Evolutionary conservation across 148 eudicot genomes (phyloP), one percentile per base, ranked within the genome.

Genomic region (Rhododendron ovatum): DNA sequence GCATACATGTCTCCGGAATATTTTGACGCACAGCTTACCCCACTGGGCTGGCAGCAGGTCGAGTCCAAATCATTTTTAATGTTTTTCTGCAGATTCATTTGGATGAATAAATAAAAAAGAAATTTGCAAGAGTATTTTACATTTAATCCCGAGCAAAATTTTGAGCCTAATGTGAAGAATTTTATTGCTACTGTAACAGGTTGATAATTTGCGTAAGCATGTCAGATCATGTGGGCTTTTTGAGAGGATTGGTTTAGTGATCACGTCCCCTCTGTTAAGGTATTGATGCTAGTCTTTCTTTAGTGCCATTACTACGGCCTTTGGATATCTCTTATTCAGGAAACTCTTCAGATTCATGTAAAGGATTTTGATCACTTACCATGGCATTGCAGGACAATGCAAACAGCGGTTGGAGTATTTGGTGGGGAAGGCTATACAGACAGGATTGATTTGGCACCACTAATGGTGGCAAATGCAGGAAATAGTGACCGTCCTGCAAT

Each of bases 21-120:
- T 91, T 94, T 95, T 91, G 99, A 97, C 88, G 98, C 99, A 57
- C 91, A 94, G 57, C 93, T 97, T 86, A 95, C 98, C 78, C 93
- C 89, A 41, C 89, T 97, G 69, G 99, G 99, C 63, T 95, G 99
- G 99, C 93, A 93, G 91, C 99, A 97, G 99, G 99, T 95, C 83
- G 87, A 88, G 53, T 82, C 86, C 50, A 48, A 45, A 73, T 61
- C 61, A 81, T 81, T 79, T 57, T 35, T 13, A 65, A 5, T 86
- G 35, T 26, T 48, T 15, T 78, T 48, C 48, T 65, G 78, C 35
- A 50, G 48, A 30, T 24, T 26, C 80, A 82, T 39, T 82, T 81
- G 83, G 22, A 24, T 14, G 20, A 37, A 41, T 30, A 71, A 33
- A 4, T 33, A 71, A 30, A 30, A 22, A 17, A 3, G 18, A 48